These are phyloP conservation scores for Puccinia novopanici DNA, from an alignment of 1,284 basidiomycete species.

Conservation along the genomic window DNA sequence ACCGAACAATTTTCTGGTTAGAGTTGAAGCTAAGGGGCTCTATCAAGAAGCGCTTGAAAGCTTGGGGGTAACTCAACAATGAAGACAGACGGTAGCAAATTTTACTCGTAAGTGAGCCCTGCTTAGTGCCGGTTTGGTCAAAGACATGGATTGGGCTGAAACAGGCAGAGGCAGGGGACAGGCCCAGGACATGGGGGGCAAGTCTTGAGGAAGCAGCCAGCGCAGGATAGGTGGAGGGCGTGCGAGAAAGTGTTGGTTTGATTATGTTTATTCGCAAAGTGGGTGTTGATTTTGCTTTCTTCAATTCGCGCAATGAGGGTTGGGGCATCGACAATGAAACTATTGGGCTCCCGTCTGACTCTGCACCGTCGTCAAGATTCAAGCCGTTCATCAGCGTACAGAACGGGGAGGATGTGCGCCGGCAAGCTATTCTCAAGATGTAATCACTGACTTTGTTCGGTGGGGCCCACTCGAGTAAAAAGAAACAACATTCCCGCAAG, in stretches of 20 bases:
- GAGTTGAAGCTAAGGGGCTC: background rate
- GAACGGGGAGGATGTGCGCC: background rate
- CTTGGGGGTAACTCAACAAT: conserved; percentile 3
- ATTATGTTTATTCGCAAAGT: background rate
- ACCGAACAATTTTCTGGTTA: background rate
- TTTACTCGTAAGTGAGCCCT: conserved; percentile 8
- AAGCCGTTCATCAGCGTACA: background rate
- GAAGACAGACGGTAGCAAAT: conserved; percentile 27
- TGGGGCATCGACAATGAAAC: background rate
- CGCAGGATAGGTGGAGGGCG: background rate
- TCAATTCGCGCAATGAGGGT: background rate
- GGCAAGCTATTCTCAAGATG: background rate
- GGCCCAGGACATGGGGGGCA: background rate
- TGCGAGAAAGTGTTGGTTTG: too few relatives aligned
- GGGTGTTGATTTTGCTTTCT: conserved; percentile 25
- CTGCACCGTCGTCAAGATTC: background rate
- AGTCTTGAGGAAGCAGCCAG: background rate
- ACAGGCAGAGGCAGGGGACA: background rate
- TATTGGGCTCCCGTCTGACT: background rate
- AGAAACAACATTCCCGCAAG: conserved; percentile 17
- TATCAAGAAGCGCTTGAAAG: background rate
- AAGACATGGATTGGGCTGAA: background rate
- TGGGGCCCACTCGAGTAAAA: conserved; percentile 6
- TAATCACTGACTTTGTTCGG: conserved; percentile 9
- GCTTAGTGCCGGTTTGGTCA: background rate